These are phyloP conservation scores for Alternaria sp. DNA, from an alignment of 2,329 filamentous ascomycete species.

Conservation along the genomic window DNA sequence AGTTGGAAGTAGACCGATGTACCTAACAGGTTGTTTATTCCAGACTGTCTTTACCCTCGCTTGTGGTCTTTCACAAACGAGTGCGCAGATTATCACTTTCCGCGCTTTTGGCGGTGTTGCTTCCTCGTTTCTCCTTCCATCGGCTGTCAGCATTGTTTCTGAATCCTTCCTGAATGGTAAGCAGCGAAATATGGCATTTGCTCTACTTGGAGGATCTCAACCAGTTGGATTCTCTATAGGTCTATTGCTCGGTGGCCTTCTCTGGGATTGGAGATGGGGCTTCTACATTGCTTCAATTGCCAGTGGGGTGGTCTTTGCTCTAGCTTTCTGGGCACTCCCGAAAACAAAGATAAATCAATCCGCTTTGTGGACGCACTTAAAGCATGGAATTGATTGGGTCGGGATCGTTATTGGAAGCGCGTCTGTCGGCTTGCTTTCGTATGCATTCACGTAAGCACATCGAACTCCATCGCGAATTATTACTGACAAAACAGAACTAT, in stretches of 20 bases:
- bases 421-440: constrained; percentile 61
- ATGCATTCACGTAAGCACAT: constrained; percentile 61
- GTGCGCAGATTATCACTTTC: constrained; percentile 58
- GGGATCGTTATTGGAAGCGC: constrained; percentile 59
- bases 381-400: constrained; percentile 63
- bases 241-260: constrained; percentile 60
- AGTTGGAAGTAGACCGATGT: constrained; percentile 58
- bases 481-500: too few species aligned
- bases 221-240: constrained; percentile 63
- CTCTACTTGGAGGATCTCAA: constrained; percentile 60
- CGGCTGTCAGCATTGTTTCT: constrained; percentile 60
- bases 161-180: constrained; percentile 58
- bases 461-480: too few species aligned
- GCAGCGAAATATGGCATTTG: constrained; percentile 62
- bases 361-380: constrained; percentile 43
- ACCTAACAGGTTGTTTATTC: constrained; percentile 58
- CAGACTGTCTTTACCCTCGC: constrained; percentile 57
- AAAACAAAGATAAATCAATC: constrained; percentile 38
- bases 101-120: constrained; percentile 58
- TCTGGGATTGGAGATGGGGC: constrained; percentile 62
- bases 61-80: constrained; percentile 51
- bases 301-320: constrained; percentile 52
- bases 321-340: constrained; percentile 53
- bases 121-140: constrained; percentile 59
- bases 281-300: constrained; percentile 60